Base-by-base conservation (phyloP, 2,329 filamentous ascomycete species). In the Achaetomium macrosporum region DNA sequence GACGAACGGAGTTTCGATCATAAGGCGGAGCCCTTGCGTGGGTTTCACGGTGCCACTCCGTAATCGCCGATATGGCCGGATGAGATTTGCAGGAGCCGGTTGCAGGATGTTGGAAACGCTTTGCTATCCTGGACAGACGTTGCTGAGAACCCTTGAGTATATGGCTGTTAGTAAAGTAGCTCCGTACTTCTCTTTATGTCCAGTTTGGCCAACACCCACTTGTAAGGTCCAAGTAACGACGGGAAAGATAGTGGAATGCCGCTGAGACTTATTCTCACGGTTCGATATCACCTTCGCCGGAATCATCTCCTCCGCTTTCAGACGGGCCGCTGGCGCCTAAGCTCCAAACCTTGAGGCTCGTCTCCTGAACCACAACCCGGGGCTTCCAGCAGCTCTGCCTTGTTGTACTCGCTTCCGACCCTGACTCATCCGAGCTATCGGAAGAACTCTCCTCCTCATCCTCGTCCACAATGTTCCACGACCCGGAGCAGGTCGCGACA, bases 401-500 rank as follows among this genome's bases (percentile, higher is more conserved):
- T 33, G 11, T 8, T 20, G 42, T 25, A 25, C 42, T 46, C 1
- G 47, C 31, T 17, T 50, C 50, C 1, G 51, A 52, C 5, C 39
- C 51, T 1, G 50, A 52, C 19, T 57, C 55, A 6, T 56, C 51
- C 8, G 50, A 55, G 45, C 36, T 58, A 16, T 51, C 49, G 11
- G 47, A 56, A 31, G 47, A 56, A 31, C 46, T 56, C 30, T 50
- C 51, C 20, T 47, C 47, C 43, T 59, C 47, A 54, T 64, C 17
- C 47, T 58, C 64, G 63, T 69, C 66, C 57, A 64, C 36, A 49
- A 71, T 64, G 33, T 62, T 65, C 79, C 78, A 82, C 2, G 75
- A 74, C 2, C 79, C 79, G 0, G 78, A 77, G 60, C 78, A 82
- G 0, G 79, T 82, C 17, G 76, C 79, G 15, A 75, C 66, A 1